These are phyloP conservation scores for Calonectria leucothoes DNA, from an alignment of 2,329 filamentous ascomycete genomes.

Conservation along the genomic window DNA sequence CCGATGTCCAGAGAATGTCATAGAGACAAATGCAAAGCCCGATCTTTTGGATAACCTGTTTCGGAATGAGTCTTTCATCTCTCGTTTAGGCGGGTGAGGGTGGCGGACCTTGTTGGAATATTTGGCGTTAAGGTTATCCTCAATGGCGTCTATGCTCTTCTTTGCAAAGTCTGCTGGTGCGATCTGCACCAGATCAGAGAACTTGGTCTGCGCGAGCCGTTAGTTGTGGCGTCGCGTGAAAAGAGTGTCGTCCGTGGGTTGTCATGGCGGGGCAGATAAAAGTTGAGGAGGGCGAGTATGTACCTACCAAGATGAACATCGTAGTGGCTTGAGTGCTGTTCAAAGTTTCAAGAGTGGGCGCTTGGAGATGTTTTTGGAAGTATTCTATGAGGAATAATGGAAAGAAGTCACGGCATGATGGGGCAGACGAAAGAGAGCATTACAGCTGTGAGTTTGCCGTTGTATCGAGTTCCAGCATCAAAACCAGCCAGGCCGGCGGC, in stretches of 20 bases:
- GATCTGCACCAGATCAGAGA: slow-evolving; percentile 95
- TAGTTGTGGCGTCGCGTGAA: slow-evolving; percentile 24
- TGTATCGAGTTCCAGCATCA: slow-evolving; percentile 4
- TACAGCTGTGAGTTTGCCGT: slow-evolving; percentile 2
- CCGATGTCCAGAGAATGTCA: slow-evolving; percentile 88
- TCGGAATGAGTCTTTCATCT: slow-evolving; percentile 10
- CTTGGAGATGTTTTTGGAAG: neutral
- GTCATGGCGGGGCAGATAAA: slow-evolving; percentile 6
- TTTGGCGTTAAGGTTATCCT: slow-evolving; percentile 97
- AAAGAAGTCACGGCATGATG: slow-evolving; percentile 3
- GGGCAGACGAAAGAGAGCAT: slow-evolving; percentile 4
- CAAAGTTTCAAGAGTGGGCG: neutral
- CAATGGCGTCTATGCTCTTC: slow-evolving; percentile 83
- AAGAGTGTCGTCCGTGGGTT: neutral
- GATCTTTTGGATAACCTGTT: slow-evolving; percentile 87
- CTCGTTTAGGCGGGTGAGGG: neutral
- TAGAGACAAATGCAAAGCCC: slow-evolving; percentile 95
- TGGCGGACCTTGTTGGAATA: slow-evolving; percentile 85
- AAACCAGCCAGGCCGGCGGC: slow-evolving; percentile 26
- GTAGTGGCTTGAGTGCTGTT: neutral
- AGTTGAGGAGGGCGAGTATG: neutral
- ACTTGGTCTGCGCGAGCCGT: slow-evolving; percentile 75
- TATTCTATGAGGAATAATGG: neutral
- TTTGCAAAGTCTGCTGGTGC: slow-evolving; percentile 89
- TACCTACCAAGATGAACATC: slow-evolving; percentile 65